Evolutionary conservation across 2,329 filamentous ascomycete genomes (phyloP), one percentile per base, ranked within the genome.

Genomic region (Aspergillus pseudoglaucus): DNA sequence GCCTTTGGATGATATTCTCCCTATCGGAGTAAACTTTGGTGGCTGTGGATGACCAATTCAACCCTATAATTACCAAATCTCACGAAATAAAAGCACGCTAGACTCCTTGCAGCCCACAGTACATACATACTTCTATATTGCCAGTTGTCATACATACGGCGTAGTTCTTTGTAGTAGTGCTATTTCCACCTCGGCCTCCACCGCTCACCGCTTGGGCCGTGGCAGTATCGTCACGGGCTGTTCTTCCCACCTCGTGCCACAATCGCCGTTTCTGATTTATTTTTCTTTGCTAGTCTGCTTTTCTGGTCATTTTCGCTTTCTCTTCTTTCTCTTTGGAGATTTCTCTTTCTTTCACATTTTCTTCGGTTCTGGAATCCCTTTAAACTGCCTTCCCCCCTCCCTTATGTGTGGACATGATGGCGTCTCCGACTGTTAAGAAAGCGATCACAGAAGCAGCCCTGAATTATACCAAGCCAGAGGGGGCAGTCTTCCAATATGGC

Each of bases 401-500:
- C 41, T 45, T 47, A 42, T 35, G 46, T 48, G 47, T 53, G 57
- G 64, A 64, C 62, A 59, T 59, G 61, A 72, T 72, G 69, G 69
- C 68, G 55, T 71, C 69, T 52, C 60, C 65, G 47, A 65, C 61
- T 54, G 54, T 73, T 39, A 68, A 70, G 47, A 61, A 72, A 57
- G 69, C 70, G 44, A 73, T 79, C 59, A 58, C 67, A 44, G 65
- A 74, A 53, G 74, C 73, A 46, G 75, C 73, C 38, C 63, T 66
- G 47, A 71, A 72, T 51, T 77, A 77, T 59, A 65, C 67, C 17
- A 77, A 77, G 63, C 74, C 74, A 9, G 65, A 70, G 44, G 74
- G 72, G 48, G 71, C 64, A 58, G 70, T 73, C 47, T 82, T 80
- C 62, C 70, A 76, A 51, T 82, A 82, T 73, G 79, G 79, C 56